These are phyloP conservation scores for Ramalina peruviana DNA, from an alignment of 495 filamentous ascomycete genomes.

Conservation along the genomic window DNA sequence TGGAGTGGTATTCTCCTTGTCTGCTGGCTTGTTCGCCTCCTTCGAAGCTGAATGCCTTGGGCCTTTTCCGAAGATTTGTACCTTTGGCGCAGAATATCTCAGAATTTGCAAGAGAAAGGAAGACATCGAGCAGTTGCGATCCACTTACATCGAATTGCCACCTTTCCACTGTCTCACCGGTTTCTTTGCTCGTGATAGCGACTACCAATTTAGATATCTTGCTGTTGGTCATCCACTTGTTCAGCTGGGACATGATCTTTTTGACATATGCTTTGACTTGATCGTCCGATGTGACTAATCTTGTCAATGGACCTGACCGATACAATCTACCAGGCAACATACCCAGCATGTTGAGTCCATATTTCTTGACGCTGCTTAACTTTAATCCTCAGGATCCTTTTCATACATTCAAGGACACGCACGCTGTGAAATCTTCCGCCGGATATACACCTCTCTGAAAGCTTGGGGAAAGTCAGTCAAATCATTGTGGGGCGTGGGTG, in stretches of 20 bases:
- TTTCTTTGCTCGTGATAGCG: slow-evolving; percentile 91
- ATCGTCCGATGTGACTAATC: slow-evolving; percentile 74
- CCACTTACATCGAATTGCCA: slow-evolving; percentile 90
- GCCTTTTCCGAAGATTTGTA: slow-evolving; percentile 54
- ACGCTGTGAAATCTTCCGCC: slow-evolving; percentile 93
- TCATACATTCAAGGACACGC: slow-evolving; percentile 21
- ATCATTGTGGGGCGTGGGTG: neutral
- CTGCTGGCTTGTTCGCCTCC: slow-evolving; percentile 24
- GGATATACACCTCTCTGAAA: slow-evolving; percentile 97
- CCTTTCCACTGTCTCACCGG: slow-evolving; percentile 85
- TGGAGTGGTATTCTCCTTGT: slow-evolving; percentile 49
- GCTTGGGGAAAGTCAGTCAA: slow-evolving; percentile 22
- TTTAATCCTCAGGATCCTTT: slow-evolving; percentile 4
- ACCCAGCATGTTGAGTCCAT: slow-evolving; percentile 96
- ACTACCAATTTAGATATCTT: slow-evolving; percentile 96
- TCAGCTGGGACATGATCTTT: slow-evolving; percentile 93
- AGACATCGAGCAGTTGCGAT: slow-evolving; percentile 5
- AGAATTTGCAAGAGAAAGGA: neutral
- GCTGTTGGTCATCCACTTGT: slow-evolving; percentile 88
- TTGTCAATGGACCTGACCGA: neutral
- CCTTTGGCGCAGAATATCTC: slow-evolving; percentile 21
- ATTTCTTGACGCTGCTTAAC: slow-evolving; percentile 72
- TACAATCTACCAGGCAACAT: slow-evolving; percentile 14
- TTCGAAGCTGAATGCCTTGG: slow-evolving; percentile 38
- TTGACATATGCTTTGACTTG: slow-evolving; percentile 98